Conservation (phyloP, 148 eudicot genomes). For the Rheum nobile region DNA sequence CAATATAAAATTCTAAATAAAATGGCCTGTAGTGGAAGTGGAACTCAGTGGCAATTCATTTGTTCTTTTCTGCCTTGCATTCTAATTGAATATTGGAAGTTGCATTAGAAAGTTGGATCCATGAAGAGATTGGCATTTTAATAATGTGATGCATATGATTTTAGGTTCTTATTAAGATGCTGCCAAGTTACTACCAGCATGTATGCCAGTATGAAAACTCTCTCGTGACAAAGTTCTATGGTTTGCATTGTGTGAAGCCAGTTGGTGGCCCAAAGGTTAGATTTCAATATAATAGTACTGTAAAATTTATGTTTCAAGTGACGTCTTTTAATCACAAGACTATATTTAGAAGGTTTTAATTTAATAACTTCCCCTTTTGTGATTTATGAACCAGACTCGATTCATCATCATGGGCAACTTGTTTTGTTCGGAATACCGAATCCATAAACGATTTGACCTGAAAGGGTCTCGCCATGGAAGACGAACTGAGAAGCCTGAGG, state of each 20-base stretch:
- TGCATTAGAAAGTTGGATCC: slow-evolving; percentile 8
- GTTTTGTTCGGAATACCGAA: slow-evolving; percentile 83
- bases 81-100: slow-evolving; percentile 7
- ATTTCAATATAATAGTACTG: neutral
- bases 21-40: slow-evolving; percentile 1
- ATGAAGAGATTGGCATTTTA: slow-evolving; percentile 4
- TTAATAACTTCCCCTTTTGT: neutral
- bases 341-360: neutral
- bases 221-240: slow-evolving; percentile 77
- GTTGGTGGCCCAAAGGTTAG: slow-evolving; percentile 84
- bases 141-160: slow-evolving; percentile 6
- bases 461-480: slow-evolving; percentile 97
- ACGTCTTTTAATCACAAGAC: neutral
- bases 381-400: slow-evolving; percentile 43
- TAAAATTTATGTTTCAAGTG: neutral
- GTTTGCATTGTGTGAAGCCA: slow-evolving; percentile 94
- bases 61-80: slow-evolving; percentile 6
- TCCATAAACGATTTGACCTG: slow-evolving; percentile 86
- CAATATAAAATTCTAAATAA: neutral
- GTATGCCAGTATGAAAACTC: slow-evolving; percentile 71
- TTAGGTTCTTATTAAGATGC: slow-evolving; percentile 97
- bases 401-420: slow-evolving; percentile 95
- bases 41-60: neutral
- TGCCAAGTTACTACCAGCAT: slow-evolving; percentile 83
- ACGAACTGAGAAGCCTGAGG: slow-evolving; percentile 63